Percentiles rank a stretch among this genome's conserved stretches.
phyloP scores from a whole-genome alignment of 306 rosid genomes.

The Cyclanthera cordifolia region DNA sequence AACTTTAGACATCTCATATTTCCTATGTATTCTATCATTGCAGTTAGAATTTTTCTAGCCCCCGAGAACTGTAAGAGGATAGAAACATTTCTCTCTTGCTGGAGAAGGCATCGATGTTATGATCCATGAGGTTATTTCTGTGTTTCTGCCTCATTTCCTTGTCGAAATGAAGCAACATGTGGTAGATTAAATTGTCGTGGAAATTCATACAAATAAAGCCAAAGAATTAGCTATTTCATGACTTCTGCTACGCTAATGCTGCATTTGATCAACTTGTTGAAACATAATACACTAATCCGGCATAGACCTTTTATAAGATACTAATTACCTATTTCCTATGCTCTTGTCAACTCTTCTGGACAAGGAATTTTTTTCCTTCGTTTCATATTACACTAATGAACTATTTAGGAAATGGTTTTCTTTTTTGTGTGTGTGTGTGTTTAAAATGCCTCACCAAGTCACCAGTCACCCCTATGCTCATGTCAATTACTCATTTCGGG shows the following conservation, averaged over 20 bases:
- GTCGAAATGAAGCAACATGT: neutral
- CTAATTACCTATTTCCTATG: neutral
- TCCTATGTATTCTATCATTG: neutral
- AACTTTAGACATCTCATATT: neutral
- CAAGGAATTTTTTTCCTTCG: neutral
- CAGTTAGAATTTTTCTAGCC: neutral
- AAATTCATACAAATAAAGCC: neutral
- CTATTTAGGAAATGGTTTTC: neutral
- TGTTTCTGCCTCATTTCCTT: neutral
- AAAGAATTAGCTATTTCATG: neutral
- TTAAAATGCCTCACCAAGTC: too few relatives aligned
- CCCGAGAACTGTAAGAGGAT: neutral
- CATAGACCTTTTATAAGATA: neutral
- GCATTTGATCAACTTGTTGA: neutral
- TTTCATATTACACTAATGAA: neutral
- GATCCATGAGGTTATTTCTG: neutral
- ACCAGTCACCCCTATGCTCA: too few relatives aligned
- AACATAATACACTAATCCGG: neutral
- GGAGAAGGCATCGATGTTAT: neutral
- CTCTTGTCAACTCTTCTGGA: neutral
- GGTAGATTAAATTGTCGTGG: neutral
- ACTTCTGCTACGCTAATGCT: neutral
- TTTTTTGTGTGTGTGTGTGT: neutral
- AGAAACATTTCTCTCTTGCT: neutral
- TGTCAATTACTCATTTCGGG: too few relatives aligned